Conservation (phyloP, 208 protist species). For the Trypanosoma rangeli region DNA sequence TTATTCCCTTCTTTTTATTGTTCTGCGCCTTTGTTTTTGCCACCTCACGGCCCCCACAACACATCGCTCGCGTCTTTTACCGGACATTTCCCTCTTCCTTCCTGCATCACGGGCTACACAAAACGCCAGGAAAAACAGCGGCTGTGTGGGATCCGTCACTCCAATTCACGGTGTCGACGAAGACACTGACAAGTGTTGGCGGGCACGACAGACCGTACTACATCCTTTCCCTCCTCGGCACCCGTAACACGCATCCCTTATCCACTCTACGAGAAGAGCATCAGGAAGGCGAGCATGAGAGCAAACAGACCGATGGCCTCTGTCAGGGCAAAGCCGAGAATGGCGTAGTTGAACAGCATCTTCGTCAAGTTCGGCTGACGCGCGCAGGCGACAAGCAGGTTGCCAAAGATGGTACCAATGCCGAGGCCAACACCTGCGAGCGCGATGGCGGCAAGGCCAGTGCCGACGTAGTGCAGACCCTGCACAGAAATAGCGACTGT, state of each 20-base stretch:
- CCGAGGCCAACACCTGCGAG: slow-evolving; percentile 44
- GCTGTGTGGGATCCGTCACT: too few relatives aligned
- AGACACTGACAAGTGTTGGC: too few relatives aligned
- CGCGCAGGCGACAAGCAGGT: slow-evolving; percentile 65
- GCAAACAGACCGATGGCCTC: slow-evolving; percentile 87
- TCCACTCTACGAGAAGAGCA: slow-evolving; percentile 82
- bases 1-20: too few relatives aligned
- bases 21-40: too few relatives aligned
- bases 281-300: slow-evolving; percentile 86
- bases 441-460: slow-evolving; percentile 73
- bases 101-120: too few relatives aligned
- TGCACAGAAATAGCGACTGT: slow-evolving; percentile 72
- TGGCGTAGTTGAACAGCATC: slow-evolving; percentile 86
- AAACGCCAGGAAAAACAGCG: too few relatives aligned
- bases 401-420: slow-evolving; percentile 64
- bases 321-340: slow-evolving; percentile 83
- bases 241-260: neutral
- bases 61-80: too few relatives aligned
- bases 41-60: too few relatives aligned
- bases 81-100: too few relatives aligned
- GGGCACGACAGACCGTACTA: too few relatives aligned
- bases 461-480: slow-evolving; percentile 77
- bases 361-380: slow-evolving; percentile 76
- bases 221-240: too few relatives aligned
- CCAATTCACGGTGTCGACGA: too few relatives aligned